phyloP scores from a whole-genome alignment of 495 filamentous ascomycete genomes.

The Aspergillus nanangensis region DNA sequence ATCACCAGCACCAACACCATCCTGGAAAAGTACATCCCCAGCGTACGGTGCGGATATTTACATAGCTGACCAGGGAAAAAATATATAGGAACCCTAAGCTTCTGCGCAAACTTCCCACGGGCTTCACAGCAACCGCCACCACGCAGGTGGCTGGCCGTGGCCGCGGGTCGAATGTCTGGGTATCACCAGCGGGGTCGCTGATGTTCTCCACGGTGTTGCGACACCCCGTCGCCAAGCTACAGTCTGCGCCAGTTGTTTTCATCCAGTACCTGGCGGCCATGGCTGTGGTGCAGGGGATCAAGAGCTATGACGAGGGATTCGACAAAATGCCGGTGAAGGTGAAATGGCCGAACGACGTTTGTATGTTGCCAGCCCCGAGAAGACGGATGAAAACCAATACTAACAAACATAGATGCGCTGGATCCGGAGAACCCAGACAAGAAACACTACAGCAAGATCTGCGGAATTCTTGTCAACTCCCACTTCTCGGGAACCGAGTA shows the following conservation, averaged over 20 bases:
- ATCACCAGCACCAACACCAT: conserved; percentile 92
- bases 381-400: too few species aligned
- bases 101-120: conserved; percentile 69
- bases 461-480: conserved; percentile 90
- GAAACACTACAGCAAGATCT: conserved; percentile 80
- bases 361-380: conserved; percentile 20
- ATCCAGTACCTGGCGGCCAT: conserved; percentile 90
- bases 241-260: conserved; percentile 82
- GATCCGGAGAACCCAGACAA: conserved; percentile 60
- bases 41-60: too few species aligned
- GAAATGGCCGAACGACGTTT: conserved; percentile 99
- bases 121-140: conserved; percentile 88
- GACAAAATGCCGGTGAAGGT: conserved; percentile 71
- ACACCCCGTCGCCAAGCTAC: conserved; percentile 66
- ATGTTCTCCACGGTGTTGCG: conserved; percentile 84
- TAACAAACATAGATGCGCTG: conserved; percentile 51
- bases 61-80: too few species aligned
- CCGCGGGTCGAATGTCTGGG: conserved; percentile 90
- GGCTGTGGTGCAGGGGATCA: conserved; percentile 83
- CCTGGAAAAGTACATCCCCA: conserved; percentile 72
- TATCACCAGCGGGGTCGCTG: conserved; percentile 80
- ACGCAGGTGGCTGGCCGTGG: conserved; percentile 89
- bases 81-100: conserved; percentile 69
- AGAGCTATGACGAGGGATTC: conserved; percentile 74
- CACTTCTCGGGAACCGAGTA: conserved; percentile 73